These are phyloP conservation scores for Ormosia emarginata DNA, from an alignment of 306 rosid genomes.

Conservation along the genomic window DNA sequence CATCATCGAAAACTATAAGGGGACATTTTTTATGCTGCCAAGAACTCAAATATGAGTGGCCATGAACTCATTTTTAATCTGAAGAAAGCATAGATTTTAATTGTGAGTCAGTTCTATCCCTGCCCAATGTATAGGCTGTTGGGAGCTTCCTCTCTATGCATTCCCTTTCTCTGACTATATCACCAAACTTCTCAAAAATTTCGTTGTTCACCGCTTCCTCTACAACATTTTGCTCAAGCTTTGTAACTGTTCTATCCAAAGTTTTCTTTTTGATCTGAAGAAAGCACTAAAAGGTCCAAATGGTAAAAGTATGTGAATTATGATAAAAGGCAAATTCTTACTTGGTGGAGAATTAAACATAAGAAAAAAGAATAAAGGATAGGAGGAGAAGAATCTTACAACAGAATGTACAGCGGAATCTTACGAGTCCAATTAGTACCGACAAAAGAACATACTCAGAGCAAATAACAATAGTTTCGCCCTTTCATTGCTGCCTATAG, in stretches of 20 bases:
- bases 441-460: conserved; percentile 53
- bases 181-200: conserved; percentile 36
- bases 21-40: too few relatives aligned
- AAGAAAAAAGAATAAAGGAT: not conserved
- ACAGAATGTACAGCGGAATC: conserved; percentile 58
- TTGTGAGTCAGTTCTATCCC: conserved; percentile 34
- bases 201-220: conserved; percentile 39
- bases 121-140: conserved; percentile 60
- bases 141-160: conserved; percentile 61
- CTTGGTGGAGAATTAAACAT: not conserved
- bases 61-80: too few relatives aligned
- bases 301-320: not conserved
- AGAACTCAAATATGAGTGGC: too few relatives aligned
- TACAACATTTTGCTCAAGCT: conserved; percentile 45
- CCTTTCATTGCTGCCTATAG: conserved; percentile 58
- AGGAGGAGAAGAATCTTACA: not conserved
- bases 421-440: conserved; percentile 44
- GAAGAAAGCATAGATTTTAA: conserved; percentile 56
- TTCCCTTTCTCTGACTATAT: conserved; percentile 46
- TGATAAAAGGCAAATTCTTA: not conserved
- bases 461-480: conserved; percentile 54
- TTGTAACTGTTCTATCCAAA: conserved; percentile 50
- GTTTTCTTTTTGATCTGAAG: conserved; percentile 62
- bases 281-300: conserved; percentile 45
- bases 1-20: too few relatives aligned